Base-by-base conservation (phyloP, 2,329 filamentous ascomycete genomes). In the Pezicula neosporulosa region DNA sequence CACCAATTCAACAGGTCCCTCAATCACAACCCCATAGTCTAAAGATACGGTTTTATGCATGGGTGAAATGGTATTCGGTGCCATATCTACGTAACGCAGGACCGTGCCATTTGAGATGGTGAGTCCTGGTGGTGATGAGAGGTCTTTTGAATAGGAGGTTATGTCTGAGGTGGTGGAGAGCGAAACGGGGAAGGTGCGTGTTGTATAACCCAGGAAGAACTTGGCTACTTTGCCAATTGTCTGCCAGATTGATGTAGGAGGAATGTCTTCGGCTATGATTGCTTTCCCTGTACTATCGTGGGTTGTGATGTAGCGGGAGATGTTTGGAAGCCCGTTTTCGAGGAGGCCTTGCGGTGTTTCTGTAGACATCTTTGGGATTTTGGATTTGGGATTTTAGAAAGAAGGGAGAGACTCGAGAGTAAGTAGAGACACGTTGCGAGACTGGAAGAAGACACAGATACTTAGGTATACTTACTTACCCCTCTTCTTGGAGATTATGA, bases 31-130 rank as follows among this genome's bases (percentile, higher is more conserved):
- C 15, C 60, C 64, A 46, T 75, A 76, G 56, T 77, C 73, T 16
- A 74, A 56, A 48, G 65, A 73, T 19, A 64, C 49, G 0, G 73
- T 75, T 16, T 70, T 68, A 53, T 76, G 73, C 70, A 75, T 72
- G 1, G 70, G 70, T 9, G 64, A 51, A 2, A 27, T n/a, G 3
- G 18, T 15, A 1, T 47, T 50, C 0, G 63, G 63, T 1, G 52
- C 50, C 30, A 63, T 58, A 37, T 65, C 63, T 0, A 64, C 61
- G 6, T 57, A 55, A 3, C 62, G 50, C 3, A 63, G 53, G 1
- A 63, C 61, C 0, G 58, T 62, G 0, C 61, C 60, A 2, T 36
- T 49, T 6, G 56, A 54, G 5, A 59, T 51, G 16, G 44, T 58
- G 18, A 61, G 53, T 1, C 59, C 59, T 1, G 60, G 60, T 12